Percentiles rank a stretch among this genome's conserved stretches.
Conservation (phyloP, 2,329 filamentous ascomycete species). For the Diaporthe sp. region DNA sequence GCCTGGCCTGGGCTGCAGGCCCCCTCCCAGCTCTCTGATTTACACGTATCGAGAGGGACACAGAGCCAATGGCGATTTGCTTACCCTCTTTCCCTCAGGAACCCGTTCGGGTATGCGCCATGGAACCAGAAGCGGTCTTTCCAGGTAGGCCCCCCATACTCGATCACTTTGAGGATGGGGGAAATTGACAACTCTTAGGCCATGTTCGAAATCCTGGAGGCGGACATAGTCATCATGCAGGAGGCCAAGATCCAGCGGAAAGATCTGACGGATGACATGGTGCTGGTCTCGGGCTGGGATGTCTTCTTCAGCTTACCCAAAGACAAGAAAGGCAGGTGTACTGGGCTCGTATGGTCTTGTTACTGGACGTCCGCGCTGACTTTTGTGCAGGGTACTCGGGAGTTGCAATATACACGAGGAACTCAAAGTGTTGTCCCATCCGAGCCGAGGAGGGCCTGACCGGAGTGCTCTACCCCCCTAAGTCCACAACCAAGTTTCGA, state of each 20-base stretch:
- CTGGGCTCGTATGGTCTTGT: background rate
- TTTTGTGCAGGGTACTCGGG: constrained; percentile 84
- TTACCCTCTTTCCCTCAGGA: constrained; percentile 61
- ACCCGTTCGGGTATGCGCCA: constrained; percentile 88
- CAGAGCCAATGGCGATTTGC: background rate
- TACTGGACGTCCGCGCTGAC: constrained; percentile 16
- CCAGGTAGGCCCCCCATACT: constrained; percentile 61
- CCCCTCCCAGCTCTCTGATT: background rate
- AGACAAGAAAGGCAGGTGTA: constrained; percentile 84
- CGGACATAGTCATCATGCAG: constrained; percentile 95
- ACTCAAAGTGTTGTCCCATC: constrained; percentile 85
- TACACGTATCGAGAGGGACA: constrained; percentile 21
- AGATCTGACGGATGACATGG: constrained; percentile 94
- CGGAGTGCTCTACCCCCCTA: constrained; percentile 82
- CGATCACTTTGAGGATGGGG: background rate
- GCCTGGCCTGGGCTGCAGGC: background rate
- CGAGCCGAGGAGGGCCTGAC: constrained; percentile 95
- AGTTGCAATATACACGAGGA: constrained; percentile 95
- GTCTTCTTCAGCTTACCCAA: constrained; percentile 94
- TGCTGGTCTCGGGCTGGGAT: constrained; percentile 94
- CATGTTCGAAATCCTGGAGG: constrained; percentile 95
- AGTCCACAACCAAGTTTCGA: constrained; percentile 78
- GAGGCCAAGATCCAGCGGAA: constrained; percentile 97
- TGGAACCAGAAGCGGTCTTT: constrained; percentile 81
- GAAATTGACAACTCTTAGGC: constrained; percentile 60